Conservation (phyloP, 805 yeast genomes). For the Spencermartinsiella europaea region DNA sequence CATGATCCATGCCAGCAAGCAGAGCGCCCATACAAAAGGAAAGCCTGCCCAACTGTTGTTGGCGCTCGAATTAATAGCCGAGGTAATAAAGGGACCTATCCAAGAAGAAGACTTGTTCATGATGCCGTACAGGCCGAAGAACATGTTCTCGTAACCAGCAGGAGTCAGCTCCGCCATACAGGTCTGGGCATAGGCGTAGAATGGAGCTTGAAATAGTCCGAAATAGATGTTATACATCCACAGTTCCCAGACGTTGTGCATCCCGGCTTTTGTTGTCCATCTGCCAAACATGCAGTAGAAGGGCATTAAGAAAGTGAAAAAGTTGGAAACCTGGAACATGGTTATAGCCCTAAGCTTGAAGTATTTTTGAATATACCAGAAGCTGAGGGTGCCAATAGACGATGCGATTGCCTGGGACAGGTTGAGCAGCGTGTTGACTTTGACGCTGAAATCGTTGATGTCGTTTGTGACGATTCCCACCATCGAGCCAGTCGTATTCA, state of each 20-base stretch:
- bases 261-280: constrained; percentile 14
- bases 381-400: constrained; percentile 11
- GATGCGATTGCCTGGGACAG: constrained; percentile 13
- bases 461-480: constrained; percentile 15
- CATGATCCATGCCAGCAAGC: constrained; percentile 14
- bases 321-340: constrained; percentile 17
- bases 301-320: constrained; percentile 15
- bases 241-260: constrained; percentile 17
- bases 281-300: constrained; percentile 17
- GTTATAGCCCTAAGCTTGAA: constrained; percentile 14
- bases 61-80: constrained; percentile 14
- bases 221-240: constrained; percentile 16
- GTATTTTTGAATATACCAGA: constrained; percentile 14
- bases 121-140: constrained; percentile 16
- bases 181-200: constrained; percentile 16
- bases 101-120: constrained; percentile 15
- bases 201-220: constrained; percentile 15
- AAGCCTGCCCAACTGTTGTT: constrained; percentile 15
- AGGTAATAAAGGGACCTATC: constrained; percentile 18
- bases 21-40: constrained; percentile 15
- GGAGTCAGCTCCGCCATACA: constrained; percentile 17
- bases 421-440: constrained; percentile 13
- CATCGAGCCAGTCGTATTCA: constrained; percentile 16
- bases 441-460: constrained; percentile 13
- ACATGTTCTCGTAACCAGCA: constrained; percentile 14